Percentiles rank a stretch among this genome's conserved stretches.
Conservation (phyloP, 768 basidiomycete species). For the Chalciporus piperatus region DNA sequence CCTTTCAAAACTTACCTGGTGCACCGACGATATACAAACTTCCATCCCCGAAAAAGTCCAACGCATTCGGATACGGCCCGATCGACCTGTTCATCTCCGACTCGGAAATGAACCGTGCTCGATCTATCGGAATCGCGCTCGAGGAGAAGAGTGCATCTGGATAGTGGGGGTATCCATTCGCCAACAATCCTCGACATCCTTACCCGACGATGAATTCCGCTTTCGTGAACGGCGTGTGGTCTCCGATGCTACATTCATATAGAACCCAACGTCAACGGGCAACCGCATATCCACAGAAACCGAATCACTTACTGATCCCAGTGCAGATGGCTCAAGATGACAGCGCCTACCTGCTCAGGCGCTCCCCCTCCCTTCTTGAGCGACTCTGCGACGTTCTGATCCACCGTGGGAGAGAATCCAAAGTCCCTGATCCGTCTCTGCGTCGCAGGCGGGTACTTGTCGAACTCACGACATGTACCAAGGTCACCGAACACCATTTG, state of each 20-base stretch:
- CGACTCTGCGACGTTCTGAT: slow-evolving; percentile 45
- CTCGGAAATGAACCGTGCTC: slow-evolving; percentile 37
- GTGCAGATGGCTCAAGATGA: slow-evolving; percentile 53
- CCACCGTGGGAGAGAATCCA: slow-evolving; percentile 5
- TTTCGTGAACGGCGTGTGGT: slow-evolving; percentile 43
- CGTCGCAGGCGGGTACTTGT: slow-evolving; percentile 37
- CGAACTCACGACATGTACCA: slow-evolving; percentile 48
- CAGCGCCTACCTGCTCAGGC: slow-evolving; percentile 41
- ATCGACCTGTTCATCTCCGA: slow-evolving; percentile 36
- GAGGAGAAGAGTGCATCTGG: slow-evolving; percentile 32
- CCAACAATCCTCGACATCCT: slow-evolving; percentile 34
- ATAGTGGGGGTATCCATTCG: slow-evolving; percentile 42
- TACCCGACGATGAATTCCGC: slow-evolving; percentile 49
- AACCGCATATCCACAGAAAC: neutral
- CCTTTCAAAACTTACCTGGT: slow-evolving; percentile 30
- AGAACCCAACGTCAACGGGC: neutral
- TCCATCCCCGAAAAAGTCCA: slow-evolving; percentile 58
- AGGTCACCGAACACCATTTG: slow-evolving; percentile 56
- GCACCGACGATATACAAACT: slow-evolving; percentile 57
- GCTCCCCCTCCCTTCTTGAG: slow-evolving; percentile 47
- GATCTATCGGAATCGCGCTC: slow-evolving; percentile 36
- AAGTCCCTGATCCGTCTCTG: slow-evolving; percentile 18
- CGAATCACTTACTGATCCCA: slow-evolving; percentile 39
- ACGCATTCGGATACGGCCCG: slow-evolving; percentile 48
- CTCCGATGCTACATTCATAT: slow-evolving; percentile 35